Conservation (phyloP, 495 filamentous ascomycete genomes). For the Penicillium psychrofluorescens region DNA sequence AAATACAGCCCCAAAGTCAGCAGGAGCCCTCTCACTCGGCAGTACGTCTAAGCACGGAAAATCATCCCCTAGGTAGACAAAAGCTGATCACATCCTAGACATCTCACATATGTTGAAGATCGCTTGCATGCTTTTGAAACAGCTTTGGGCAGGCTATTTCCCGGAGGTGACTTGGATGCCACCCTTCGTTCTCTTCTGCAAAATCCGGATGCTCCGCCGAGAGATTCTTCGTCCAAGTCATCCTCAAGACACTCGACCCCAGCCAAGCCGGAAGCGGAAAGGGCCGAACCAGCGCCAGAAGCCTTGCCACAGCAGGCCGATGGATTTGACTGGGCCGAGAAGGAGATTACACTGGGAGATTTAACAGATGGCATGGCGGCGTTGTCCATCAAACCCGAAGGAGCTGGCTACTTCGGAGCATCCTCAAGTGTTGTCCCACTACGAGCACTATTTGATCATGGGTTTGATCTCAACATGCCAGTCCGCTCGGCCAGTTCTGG, state of each 20-base stretch:
- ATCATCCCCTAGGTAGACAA: background rate
- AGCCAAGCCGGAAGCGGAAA: conserved; percentile 28
- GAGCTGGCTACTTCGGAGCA: conserved; percentile 43
- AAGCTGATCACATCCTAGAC: conserved; percentile 20
- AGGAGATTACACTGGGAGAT: conserved; percentile 35
- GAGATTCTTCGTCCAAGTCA: conserved; percentile 29
- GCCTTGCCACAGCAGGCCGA: conserved; percentile 42
- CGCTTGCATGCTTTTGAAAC: conserved; percentile 39
- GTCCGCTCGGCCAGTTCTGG: conserved; percentile 25
- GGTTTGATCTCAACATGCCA: conserved; percentile 39
- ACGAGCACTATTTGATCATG: conserved; percentile 37
- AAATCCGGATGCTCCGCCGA: conserved; percentile 28
- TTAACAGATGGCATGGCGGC: conserved; percentile 47
- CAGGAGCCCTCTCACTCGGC: conserved; percentile 40
- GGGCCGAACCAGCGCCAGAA: conserved; percentile 34
- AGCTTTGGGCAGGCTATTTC: conserved; percentile 36
- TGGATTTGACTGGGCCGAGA: conserved; percentile 48
- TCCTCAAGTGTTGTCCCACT: conserved; percentile 42
- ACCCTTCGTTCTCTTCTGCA: conserved; percentile 37
- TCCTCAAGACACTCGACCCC: conserved; percentile 34
- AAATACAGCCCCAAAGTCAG: conserved; percentile 43
- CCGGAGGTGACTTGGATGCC: conserved; percentile 40
- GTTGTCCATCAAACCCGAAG: conserved; percentile 43
- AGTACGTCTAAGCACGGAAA: conserved; percentile 21
- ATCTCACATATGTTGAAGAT: conserved; percentile 44